Evolutionary conservation across 257 asterid genomes (phyloP), one percentile per base, ranked within the genome.

Genomic region (Cruciata laevipes): DNA sequence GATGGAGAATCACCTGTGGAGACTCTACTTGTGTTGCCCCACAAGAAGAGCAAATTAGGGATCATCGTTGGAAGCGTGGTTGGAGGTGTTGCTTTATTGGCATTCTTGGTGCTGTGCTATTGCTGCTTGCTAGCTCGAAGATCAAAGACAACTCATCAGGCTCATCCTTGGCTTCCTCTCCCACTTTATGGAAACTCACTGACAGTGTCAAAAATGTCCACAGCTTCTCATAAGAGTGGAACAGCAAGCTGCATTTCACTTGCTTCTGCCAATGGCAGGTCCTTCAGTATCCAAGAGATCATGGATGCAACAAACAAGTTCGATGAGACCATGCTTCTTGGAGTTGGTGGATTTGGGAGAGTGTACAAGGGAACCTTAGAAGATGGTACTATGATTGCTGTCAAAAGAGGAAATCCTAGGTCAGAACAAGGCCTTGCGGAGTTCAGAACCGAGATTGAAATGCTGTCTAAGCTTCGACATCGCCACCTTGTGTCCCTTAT

Each of bases 341-440:
- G 86, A 44, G 79, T 81, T 53, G 86, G 86, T 38, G 86, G 86
- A 56, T 81, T 81, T 21, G 86, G 86, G 38, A 75, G 81, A 74
- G 86, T 81, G 6, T 81, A 81, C 66, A 81, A 76, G 77, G 86
- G 86, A 67, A 78, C 79, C 52, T 61, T 81, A 57, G 86, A 78
- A 68, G 86, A 81, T 44, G 86, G 86, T 14, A 73, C 78, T 51
- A 55, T 49, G 11, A 73, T 81, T 13, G 86, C 86, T 30, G 83
- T 81, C 56, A 81, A 81, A 69, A 78, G 86, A 68, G 86, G 86
- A 52, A 81, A 81, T 62, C 75, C 81, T 49, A 74, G 83, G 59
- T 81, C 86, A 25, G 86, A 81, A 69, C 86, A 81, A 71, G 86
- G 86, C 16, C 64, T 78, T 56, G 83, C 86, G 3, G 86, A 81